These are phyloP conservation scores for Microcyclosporella mali DNA, from an alignment of 2,329 filamentous ascomycete species.

Conservation along the genomic window DNA sequence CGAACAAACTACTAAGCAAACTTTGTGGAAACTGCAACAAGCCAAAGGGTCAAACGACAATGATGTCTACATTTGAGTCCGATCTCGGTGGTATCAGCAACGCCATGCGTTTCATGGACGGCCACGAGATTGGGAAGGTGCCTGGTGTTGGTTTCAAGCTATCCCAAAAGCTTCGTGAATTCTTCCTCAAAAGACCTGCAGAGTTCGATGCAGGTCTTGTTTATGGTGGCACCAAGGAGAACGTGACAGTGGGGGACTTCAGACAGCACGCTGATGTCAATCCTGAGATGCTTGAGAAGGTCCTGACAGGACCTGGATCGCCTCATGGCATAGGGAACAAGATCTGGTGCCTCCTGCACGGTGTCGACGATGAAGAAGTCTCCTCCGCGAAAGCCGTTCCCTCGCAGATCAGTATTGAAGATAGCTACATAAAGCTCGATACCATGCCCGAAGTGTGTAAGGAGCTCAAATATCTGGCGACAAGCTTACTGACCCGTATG, in stretches of 20 bases:
- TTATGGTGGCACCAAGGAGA: slow-evolving; percentile 47
- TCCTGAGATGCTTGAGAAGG: slow-evolving; percentile 57
- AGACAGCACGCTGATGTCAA: slow-evolving; percentile 59
- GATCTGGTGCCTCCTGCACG: slow-evolving; percentile 74
- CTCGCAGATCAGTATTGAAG: slow-evolving; percentile 88
- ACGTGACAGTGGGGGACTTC: slow-evolving; percentile 60
- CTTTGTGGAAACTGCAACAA: slow-evolving; percentile 79
- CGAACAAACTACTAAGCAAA: slow-evolving; percentile 80
- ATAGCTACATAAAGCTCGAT: slow-evolving; percentile 73
- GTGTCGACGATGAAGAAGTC: slow-evolving; percentile 70
- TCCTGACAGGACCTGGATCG: slow-evolving; percentile 64
- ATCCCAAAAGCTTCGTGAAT: slow-evolving; percentile 59
- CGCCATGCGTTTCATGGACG: slow-evolving; percentile 65
- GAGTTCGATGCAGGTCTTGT: slow-evolving; percentile 41
- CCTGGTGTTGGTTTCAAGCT: slow-evolving; percentile 81
- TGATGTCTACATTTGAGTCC: slow-evolving; percentile 55
- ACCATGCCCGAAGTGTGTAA: slow-evolving; percentile 57
- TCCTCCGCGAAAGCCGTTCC: slow-evolving; percentile 65
- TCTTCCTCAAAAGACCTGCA: slow-evolving; percentile 47
- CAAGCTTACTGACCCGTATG: slow-evolving; percentile 71
- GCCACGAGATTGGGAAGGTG: slow-evolving; percentile 68
- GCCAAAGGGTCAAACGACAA: slow-evolving; percentile 77
- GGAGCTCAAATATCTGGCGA: slow-evolving; percentile 63
- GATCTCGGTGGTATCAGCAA: slow-evolving; percentile 37
- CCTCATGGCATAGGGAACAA: slow-evolving; percentile 65